A percentile compares a stretch with the other conserved stretches of the same genome.
These are phyloP conservation scores for Glycine soja DNA, from an alignment of 306 rosid species.

Conservation along the genomic window DNA sequence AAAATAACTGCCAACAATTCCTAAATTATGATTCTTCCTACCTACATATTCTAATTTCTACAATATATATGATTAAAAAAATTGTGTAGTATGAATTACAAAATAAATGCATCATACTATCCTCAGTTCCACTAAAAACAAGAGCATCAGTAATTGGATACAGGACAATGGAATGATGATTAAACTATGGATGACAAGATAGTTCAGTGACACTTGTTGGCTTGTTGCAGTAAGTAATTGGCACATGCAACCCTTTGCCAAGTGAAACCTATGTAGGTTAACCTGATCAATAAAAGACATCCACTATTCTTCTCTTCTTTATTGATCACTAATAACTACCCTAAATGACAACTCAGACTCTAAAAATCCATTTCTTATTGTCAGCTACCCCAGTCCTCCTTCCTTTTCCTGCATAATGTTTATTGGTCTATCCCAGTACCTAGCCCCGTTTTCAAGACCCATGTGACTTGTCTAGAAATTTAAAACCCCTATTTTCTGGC, in stretches of 20 bases:
- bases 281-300: no score
- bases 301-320: background rate
- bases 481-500: background rate
- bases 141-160: constrained; percentile 2
- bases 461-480: constrained; percentile 3
- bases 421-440: background rate
- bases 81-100: background rate
- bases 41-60: background rate
- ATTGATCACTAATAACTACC: constrained; percentile 14
- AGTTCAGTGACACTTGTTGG: no score
- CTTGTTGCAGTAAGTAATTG: no score
- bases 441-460: constrained; percentile 24
- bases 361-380: constrained; percentile 9
- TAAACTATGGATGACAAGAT: no score
- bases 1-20: constrained; percentile 1
- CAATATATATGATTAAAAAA: constrained; percentile 19
- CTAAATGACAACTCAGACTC: constrained; percentile 9
- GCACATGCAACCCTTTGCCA: no score
- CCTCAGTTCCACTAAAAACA: background rate
- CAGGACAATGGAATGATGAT: background rate
- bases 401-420: background rate
- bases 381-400: constrained; percentile 5
- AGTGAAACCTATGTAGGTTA: no score
- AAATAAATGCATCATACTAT: background rate
- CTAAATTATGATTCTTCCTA: background rate